Conservation (phyloP, 192 early-diverging fungal species). For the Coemansia sp. region DNA sequence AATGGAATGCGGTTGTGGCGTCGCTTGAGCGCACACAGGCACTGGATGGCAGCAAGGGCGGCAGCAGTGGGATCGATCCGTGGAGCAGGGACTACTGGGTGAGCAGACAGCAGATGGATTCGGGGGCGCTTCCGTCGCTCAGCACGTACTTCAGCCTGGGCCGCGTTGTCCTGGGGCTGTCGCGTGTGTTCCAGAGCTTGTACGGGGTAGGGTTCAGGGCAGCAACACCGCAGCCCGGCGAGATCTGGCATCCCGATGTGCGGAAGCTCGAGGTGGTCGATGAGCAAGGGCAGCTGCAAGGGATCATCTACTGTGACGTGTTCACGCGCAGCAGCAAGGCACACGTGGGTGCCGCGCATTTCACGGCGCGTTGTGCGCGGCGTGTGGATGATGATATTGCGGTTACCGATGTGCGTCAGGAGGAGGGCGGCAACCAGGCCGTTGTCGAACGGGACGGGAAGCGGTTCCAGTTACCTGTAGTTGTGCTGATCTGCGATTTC, state of each 20-base stretch:
- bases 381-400: slow-evolving; percentile 77
- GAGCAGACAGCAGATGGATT: slow-evolving; percentile 43
- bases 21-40: slow-evolving; percentile 45
- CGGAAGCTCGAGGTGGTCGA: slow-evolving; percentile 88
- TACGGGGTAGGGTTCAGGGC: slow-evolving; percentile 88
- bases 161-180: slow-evolving; percentile 81
- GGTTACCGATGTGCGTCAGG: too few relatives aligned
- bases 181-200: slow-evolving; percentile 76
- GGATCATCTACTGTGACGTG: slow-evolving; percentile 93
- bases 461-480: slow-evolving; percentile 68
- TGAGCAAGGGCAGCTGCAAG: slow-evolving; percentile 82
- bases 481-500: slow-evolving; percentile 77
- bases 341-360: slow-evolving; percentile 86
- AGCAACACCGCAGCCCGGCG: slow-evolving; percentile 66
- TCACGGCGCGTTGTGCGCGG: slow-evolving; percentile 88
- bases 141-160: slow-evolving; percentile 86
- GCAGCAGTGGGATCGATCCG: slow-evolving; percentile 49
- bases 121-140: slow-evolving; percentile 54
- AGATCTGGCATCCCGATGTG: slow-evolving; percentile 90
- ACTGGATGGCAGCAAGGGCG: too few relatives aligned
- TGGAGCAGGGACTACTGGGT: slow-evolving; percentile 87
- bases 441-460: slow-evolving; percentile 51
- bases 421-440: slow-evolving; percentile 18
- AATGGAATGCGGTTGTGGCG: slow-evolving; percentile 54
- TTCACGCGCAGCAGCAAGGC: slow-evolving; percentile 77